Evolutionary conservation across 2,329 filamentous ascomycete species (phyloP).

Genomic region (Aspergillus niger): DNA sequence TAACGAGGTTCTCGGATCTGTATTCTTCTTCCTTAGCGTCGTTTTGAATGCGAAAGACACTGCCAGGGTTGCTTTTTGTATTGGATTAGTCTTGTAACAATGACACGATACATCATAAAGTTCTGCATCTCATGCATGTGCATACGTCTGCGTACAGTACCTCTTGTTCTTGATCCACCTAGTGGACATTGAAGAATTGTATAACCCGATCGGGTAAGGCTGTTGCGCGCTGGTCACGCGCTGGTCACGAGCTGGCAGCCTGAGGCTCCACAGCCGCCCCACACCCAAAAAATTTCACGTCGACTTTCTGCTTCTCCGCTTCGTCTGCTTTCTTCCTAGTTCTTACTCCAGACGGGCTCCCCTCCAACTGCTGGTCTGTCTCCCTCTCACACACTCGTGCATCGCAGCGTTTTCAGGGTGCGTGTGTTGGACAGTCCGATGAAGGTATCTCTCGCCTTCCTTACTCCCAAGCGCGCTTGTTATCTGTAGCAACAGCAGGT

Average conservation of each 20-base stretch:
- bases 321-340: conserved; percentile 3
- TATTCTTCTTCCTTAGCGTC: background rate
- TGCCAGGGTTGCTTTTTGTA: background rate
- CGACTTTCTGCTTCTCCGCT: conserved; percentile 9
- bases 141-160: no score
- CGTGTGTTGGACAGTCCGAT: conserved; percentile 24
- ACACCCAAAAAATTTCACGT: conserved; percentile 25
- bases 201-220: conserved; percentile 15
- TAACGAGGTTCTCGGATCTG: conserved; percentile 6
- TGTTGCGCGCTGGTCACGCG: conserved; percentile 17
- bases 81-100: background rate
- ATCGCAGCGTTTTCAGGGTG: background rate
- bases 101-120: background rate
- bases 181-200: background rate
- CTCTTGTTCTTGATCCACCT: background rate
- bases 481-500: conserved; percentile 19
- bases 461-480: conserved; percentile 8
- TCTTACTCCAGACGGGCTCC: conserved; percentile 12
- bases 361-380: background rate
- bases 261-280: conserved; percentile 23
- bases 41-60: conserved; percentile 1
- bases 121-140: background rate
- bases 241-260: conserved; percentile 21
- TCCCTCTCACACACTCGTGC: background rate
- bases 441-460: conserved; percentile 6